These are phyloP conservation scores for Phytopythium ostracodes DNA, from an alignment of 352 stramenopile species.

Conservation along the genomic window DNA sequence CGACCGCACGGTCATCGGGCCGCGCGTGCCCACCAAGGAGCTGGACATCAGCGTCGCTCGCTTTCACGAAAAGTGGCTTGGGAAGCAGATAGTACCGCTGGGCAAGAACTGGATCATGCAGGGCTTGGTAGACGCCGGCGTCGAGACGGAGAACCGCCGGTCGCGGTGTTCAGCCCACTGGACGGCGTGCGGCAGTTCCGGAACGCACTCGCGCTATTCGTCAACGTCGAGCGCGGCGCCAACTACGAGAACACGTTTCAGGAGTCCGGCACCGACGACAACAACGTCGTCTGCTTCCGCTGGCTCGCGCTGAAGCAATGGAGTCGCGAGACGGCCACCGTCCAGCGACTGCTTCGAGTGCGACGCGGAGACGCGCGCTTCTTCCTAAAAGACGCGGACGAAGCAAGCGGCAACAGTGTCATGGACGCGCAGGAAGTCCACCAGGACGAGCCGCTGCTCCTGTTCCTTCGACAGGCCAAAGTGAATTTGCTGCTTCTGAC, in stretches of 20 bases:
- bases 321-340: conserved; percentile 21
- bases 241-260: conserved; percentile 52
- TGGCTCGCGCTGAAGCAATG: conserved; percentile 46
- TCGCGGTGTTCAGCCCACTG: conserved; percentile 25
- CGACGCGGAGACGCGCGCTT: conserved; percentile 27
- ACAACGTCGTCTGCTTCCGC: conserved; percentile 37
- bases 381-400: conserved; percentile 21
- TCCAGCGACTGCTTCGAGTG: conserved; percentile 22
- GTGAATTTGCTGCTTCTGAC: no score
- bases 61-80: conserved; percentile 48
- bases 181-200: conserved; percentile 48
- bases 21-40: conserved; percentile 10
- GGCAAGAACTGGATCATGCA: conserved; percentile 53
- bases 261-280: conserved; percentile 8
- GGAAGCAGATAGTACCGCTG: conserved; percentile 45
- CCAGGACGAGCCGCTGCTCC: conserved; percentile 24
- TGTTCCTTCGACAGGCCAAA: no score
- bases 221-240: conserved; percentile 33
- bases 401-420: conserved; percentile 6
- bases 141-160: neutral
- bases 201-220: conserved; percentile 59
- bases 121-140: conserved; percentile 28
- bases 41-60: conserved; percentile 31
- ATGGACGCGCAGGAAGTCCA: neutral
- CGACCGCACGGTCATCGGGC: neutral